phyloP scores from a whole-genome alignment of 169 alveolate species.

The Eimeria acervulina region DNA sequence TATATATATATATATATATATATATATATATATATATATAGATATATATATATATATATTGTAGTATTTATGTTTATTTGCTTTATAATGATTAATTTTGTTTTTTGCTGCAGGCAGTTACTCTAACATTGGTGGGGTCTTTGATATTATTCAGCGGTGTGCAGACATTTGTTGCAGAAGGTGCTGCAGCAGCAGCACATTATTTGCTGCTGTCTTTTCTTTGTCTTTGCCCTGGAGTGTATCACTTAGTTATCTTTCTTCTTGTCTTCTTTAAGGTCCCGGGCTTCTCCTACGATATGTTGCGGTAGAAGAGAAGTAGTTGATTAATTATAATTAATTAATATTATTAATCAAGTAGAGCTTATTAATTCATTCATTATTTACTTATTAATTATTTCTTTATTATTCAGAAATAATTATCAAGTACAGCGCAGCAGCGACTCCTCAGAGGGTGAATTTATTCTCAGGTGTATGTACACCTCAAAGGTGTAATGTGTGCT shows the following conservation, averaged over 20 bases:
- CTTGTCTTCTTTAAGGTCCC: slow-evolving; percentile 21
- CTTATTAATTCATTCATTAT: too few species aligned
- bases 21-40: background rate
- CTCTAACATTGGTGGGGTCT: background rate
- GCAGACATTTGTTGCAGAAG: background rate
- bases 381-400: too few species aligned
- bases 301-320: too few species aligned
- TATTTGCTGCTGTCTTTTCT: slow-evolving; percentile 27
- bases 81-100: background rate
- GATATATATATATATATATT: too few species aligned
- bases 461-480: slow-evolving; percentile 7
- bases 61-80: background rate
- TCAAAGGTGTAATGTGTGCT: background rate
- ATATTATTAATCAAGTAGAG: too few species aligned
- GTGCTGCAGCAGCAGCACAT: background rate
- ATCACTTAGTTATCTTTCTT: background rate
- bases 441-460: background rate
- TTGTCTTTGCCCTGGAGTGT: slow-evolving; percentile 57
- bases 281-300: slow-evolving; percentile 28
- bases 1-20: background rate
- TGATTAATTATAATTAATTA: too few species aligned
- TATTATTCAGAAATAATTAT: too few species aligned
- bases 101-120: background rate
- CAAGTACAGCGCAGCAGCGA: background rate
- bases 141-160: background rate